Percentiles rank a stretch among this genome's conserved stretches.
Conservation (phyloP, 805 yeast species). For the Candida qinlingensis region DNA sequence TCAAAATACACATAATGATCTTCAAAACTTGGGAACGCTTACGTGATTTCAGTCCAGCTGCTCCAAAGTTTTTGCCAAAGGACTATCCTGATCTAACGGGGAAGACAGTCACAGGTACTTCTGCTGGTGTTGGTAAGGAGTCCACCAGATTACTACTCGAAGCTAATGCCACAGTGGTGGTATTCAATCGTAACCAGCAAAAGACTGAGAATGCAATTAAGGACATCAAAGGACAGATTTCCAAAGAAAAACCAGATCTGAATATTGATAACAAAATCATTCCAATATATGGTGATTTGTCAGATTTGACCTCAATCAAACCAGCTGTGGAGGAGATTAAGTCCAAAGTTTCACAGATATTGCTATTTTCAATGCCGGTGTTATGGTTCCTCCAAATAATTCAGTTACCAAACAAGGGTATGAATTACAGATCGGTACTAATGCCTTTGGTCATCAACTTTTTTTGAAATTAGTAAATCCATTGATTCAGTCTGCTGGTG, state of each 20-base stretch:
- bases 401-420: conserved; percentile 37
- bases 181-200: conserved; percentile 30
- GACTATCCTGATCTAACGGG: conserved; percentile 26
- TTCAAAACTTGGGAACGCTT: too few relatives aligned
- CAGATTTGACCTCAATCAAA: conserved; percentile 37
- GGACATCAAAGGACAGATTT: background rate
- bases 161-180: conserved; percentile 31
- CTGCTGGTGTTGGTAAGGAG: conserved; percentile 31
- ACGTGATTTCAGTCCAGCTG: too few relatives aligned
- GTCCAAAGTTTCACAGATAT: conserved; percentile 25
- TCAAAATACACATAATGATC: too few relatives aligned
- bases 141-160: conserved; percentile 26
- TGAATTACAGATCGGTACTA: conserved; percentile 42
- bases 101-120: conserved; percentile 28
- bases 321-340: conserved; percentile 30
- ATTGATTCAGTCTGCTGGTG: conserved; percentile 26
- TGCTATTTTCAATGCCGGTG: conserved; percentile 41
- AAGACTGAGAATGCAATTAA: conserved; percentile 22
- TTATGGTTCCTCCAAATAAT: conserved; percentile 33
- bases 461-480: conserved; percentile 35
- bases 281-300: conserved; percentile 28
- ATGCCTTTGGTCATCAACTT: conserved; percentile 40
- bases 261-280: conserved; percentile 8
- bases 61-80: conserved; percentile 2
- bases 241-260: background rate